Evolutionary conservation across 176 grass and related monocot genomes (phyloP).

Genomic region (Typha latifolia): DNA sequence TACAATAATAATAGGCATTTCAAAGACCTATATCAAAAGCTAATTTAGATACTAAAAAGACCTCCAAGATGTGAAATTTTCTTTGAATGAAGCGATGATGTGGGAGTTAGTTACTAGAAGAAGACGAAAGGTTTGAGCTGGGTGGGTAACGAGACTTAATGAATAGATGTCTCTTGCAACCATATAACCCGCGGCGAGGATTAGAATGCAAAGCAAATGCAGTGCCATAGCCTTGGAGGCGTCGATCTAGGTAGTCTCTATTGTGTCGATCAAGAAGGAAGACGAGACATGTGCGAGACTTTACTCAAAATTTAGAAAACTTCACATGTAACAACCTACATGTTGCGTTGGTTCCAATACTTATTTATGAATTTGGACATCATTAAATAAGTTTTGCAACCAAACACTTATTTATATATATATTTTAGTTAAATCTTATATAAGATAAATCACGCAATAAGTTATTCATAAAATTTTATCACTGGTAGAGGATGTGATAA

Average conservation of each 20-base stretch:
- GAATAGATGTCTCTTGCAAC: constrained; percentile 12
- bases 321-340: no score
- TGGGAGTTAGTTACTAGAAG: constrained; percentile 31
- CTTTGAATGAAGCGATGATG: background rate
- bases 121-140: constrained; percentile 42
- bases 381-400: no score
- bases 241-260: constrained; percentile 28
- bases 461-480: no score
- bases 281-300: no score
- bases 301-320: no score
- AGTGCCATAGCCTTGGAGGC: constrained; percentile 8
- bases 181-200: constrained; percentile 27
- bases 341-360: no score
- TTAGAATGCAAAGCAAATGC: constrained; percentile 42
- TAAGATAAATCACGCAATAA: no score
- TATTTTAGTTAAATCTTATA: no score
- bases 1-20: constrained; percentile 52
- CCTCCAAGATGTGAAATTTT: no score
- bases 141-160: constrained; percentile 42
- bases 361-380: no score
- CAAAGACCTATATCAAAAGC: constrained; percentile 35
- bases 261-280: background rate
- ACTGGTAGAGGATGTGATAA: no score
- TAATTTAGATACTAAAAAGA: background rate
- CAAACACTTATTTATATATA: no score